A percentile compares a stretch with the other conserved stretches of the same genome.
These are phyloP conservation scores for Hibiscus trionum DNA, from an alignment of 345 rosid genomes.

Conservation along the genomic window DNA sequence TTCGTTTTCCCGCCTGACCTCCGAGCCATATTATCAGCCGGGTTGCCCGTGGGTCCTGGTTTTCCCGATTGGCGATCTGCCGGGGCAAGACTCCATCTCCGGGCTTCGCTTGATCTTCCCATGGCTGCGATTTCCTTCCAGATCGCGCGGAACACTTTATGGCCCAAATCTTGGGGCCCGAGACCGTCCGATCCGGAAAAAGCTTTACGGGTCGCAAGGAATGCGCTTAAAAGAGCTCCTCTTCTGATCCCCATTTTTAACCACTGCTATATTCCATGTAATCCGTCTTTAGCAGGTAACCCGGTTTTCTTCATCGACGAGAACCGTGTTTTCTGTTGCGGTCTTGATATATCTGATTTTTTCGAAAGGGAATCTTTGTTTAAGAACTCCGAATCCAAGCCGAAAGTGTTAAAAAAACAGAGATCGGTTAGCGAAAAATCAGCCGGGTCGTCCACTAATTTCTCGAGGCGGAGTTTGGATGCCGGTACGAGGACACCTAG, in stretches of 20 bases:
- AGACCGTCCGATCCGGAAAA: not conserved
- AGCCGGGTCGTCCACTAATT: constrained; percentile 39
- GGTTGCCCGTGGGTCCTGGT: constrained; percentile 75
- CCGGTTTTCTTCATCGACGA: not conserved
- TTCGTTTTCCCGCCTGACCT: constrained; percentile 97
- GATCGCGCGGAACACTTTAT: constrained; percentile 65
- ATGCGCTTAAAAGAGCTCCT: not conserved
- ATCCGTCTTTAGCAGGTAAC: not conserved
- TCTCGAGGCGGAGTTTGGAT: constrained; percentile 49
- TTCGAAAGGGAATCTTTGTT: not conserved
- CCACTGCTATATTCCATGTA: not conserved
- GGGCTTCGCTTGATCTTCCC: constrained; percentile 75
- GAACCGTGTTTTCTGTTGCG: not conserved
- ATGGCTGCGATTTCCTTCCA: constrained; percentile 86
- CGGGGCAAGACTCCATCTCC: constrained; percentile 72
- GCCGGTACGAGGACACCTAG: constrained; percentile 55
- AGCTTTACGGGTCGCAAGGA: not conserved
- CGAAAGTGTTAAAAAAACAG: not conserved
- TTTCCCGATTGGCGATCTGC: constrained; percentile 93
- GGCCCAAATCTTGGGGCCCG: not conserved
- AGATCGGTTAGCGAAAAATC: not conserved
- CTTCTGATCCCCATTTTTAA: not conserved
- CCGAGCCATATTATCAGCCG: constrained; percentile 76
- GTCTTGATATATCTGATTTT: not conserved
- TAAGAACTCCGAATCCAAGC: not conserved